Evolutionary conservation across 2,329 filamentous ascomycete species (phyloP).

Genomic region (Fusarium sp.): DNA sequence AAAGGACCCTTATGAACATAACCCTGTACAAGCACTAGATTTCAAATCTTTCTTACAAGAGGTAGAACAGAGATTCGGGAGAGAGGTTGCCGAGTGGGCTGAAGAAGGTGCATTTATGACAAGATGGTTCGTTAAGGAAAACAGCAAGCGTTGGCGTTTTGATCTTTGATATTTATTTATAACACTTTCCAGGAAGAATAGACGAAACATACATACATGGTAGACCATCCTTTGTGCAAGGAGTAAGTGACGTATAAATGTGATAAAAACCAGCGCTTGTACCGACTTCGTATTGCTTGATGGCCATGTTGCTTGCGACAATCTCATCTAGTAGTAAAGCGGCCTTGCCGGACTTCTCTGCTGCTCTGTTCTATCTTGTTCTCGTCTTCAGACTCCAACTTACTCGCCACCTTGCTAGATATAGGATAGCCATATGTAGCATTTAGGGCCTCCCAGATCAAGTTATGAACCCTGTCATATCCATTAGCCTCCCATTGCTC

Average conservation of each 20-base stretch:
- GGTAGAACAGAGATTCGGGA: conserved; percentile 36
- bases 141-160: conserved; percentile 47
- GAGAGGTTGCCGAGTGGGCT: conserved; percentile 41
- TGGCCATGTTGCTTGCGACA: too few species aligned
- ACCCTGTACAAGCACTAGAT: conserved; percentile 38
- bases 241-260: rapidly evolving
- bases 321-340: too few species aligned
- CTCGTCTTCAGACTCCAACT: too few species aligned
- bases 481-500: too few species aligned
- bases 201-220: too few species aligned
- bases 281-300: too few species aligned
- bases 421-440: too few species aligned
- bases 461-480: rapidly evolving
- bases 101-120: conserved; percentile 45
- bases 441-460: too few species aligned
- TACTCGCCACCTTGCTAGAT: too few species aligned
- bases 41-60: conserved; percentile 34
- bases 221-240: rapidly evolving
- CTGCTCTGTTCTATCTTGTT: too few species aligned
- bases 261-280: too few species aligned
- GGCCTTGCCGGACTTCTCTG: rapidly evolving
- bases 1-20: conserved; percentile 38
- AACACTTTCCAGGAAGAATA: neutral
- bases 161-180: neutral
- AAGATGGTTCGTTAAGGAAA: conserved; percentile 47